These are phyloP conservation scores for Leccinellum luteum DNA, from an alignment of 768 basidiomycete species.

Conservation along the genomic window DNA sequence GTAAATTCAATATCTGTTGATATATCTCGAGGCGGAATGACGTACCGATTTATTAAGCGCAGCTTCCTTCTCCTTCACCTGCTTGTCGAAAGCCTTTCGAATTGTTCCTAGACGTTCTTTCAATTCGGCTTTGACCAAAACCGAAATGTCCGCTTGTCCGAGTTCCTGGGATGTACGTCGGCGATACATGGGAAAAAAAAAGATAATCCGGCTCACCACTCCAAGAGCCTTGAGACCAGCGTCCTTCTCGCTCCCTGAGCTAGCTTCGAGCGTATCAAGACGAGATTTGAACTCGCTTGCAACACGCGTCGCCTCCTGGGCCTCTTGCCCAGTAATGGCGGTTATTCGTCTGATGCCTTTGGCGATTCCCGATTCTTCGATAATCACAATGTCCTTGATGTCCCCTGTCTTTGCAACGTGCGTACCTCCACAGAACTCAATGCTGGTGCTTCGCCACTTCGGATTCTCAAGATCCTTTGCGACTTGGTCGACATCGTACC, in stretches of 20 bases:
- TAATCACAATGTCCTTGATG: constrained; percentile 94
- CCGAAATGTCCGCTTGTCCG: constrained; percentile 84
- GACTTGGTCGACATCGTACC: constrained; percentile 85
- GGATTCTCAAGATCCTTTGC: constrained; percentile 80
- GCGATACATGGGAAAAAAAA: background rate
- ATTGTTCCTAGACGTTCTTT: constrained; percentile 68
- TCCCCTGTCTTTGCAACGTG: constrained; percentile 97
- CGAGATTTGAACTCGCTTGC: constrained; percentile 62
- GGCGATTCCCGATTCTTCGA: constrained; percentile 95
- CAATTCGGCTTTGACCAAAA: constrained; percentile 76
- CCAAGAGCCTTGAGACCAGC: constrained; percentile 77
- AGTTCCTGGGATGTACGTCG: constrained; percentile 60
- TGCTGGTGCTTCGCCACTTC: constrained; percentile 87
- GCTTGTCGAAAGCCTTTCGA: constrained; percentile 83
- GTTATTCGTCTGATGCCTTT: constrained; percentile 96
- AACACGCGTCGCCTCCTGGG: constrained; percentile 70
- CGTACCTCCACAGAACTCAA: constrained; percentile 99
- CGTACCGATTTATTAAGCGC: constrained; percentile 74
- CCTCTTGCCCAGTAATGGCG: constrained; percentile 94
- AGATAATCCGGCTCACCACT: constrained; percentile 49
- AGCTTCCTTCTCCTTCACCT: constrained; percentile 77
- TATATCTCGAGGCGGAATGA: background rate
- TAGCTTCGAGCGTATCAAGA: constrained; percentile 58
- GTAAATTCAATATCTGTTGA: background rate
- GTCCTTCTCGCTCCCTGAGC: constrained; percentile 81